Evolutionary conservation across 768 basidiomycete genomes (phyloP), one percentile per base, ranked within the genome.

Genomic region (Termitomyces heimii): DNA sequence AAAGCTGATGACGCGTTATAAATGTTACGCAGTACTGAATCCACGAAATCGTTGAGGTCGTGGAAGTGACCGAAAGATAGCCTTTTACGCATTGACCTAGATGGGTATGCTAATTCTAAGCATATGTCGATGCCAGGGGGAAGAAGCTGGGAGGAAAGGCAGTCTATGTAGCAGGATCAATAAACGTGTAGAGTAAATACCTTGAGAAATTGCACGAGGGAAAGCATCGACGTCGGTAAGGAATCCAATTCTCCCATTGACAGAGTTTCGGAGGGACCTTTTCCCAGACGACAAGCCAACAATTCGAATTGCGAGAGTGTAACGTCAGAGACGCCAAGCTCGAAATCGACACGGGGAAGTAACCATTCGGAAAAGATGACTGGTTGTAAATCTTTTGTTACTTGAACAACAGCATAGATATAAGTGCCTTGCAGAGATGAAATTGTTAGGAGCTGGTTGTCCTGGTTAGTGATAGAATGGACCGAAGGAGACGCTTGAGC

Each of bases 341-440:
- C 86, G 62, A 91, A 82, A 18, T 80, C 81, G 6, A 81, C 73
- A 51, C 85, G 80, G 0, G 94, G 93, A 22, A 99, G 74, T 28
- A 76, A 67, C 85, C 85, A 89, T n/a, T 85, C 81, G 20, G 85
- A 74, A 67, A 78, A 97, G 0, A 91, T 78, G 42, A 99, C 94
- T 0, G 97, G 92, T n/a, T 94, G 84, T 29, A 88, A 72, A 70
- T 99, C 97, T 57, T 86, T 82, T 7, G 97, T 98, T 56, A 98
- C 89, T 71, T 99, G 97, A 9, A 98, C 84, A 34, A 89, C 82
- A 48, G 89, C 75, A 64, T 92, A 87, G 35, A 96, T 75, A 73
- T 94, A 96, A 63, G 83, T 86, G n/a, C 95, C 96, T 29, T 84
- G 82, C 16, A 98, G 78, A 4, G 97, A 98, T 3, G 93, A 93